Evolutionary conservation across 495 filamentous ascomycete genomes (phyloP).

Genomic region (Lentithecium fluviatile): DNA sequence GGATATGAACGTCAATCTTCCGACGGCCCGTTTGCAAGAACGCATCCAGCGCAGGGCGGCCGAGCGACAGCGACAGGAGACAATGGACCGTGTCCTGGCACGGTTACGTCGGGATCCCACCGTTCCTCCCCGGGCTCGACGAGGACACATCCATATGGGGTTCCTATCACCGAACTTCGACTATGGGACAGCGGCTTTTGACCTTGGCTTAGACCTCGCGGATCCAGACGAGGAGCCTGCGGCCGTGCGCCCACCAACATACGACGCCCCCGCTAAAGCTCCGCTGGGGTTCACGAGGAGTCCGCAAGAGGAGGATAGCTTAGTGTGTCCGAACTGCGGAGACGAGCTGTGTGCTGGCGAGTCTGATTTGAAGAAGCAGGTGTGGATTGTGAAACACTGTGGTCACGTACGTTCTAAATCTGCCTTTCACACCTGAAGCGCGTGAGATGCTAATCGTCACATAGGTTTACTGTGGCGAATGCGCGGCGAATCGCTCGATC

Average conservation of each 20-base stretch:
- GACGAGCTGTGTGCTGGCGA: conserved; percentile 63
- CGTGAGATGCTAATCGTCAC: neutral
- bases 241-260: conserved; percentile 42
- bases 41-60: neutral
- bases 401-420: conserved; percentile 62
- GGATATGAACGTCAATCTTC: neutral
- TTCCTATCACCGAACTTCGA: conserved; percentile 26
- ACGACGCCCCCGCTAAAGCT: conserved; percentile 59
- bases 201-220: conserved; percentile 16
- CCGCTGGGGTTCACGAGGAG: conserved; percentile 64
- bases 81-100: neutral
- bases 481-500: conserved; percentile 52
- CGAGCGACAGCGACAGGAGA: neutral
- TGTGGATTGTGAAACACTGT: conserved; percentile 71
- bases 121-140: neutral
- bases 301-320: conserved; percentile 59
- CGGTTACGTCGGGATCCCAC: neutral
- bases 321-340: conserved; percentile 72
- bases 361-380: conserved; percentile 60
- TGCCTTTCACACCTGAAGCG: neutral
- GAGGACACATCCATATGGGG: conserved; percentile 11
- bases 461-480: conserved; percentile 73
- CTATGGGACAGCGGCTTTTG: conserved; percentile 33
- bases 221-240: conserved; percentile 3
- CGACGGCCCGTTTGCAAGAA: neutral